Evolutionary conservation across 768 basidiomycete species (phyloP).

Genomic region (Psilocybe cyanescens): DNA sequence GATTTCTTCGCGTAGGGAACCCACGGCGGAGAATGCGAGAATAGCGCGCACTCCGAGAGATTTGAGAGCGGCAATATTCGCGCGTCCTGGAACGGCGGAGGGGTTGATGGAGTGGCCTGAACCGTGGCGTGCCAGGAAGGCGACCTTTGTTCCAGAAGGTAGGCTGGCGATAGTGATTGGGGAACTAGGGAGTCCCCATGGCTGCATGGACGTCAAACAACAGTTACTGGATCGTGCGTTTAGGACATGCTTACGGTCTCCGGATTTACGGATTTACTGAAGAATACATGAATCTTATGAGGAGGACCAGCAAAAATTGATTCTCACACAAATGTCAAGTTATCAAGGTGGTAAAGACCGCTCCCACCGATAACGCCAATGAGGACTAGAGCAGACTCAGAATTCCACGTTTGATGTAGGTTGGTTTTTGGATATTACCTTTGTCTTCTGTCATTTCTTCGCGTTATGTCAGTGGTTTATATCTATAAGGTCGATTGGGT

Average conservation of each 20-base stretch:
- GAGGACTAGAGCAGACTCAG: slow-evolving; percentile 49
- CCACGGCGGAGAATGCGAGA: slow-evolving; percentile 95
- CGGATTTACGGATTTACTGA: slow-evolving; percentile 75
- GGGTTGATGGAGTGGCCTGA: slow-evolving; percentile 78
- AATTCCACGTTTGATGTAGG: not conserved
- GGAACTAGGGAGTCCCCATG: slow-evolving; percentile 91
- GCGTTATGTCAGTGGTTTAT: not conserved
- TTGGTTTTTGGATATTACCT: not conserved
- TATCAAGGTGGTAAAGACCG: slow-evolving; percentile 92
- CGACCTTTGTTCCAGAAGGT: slow-evolving; percentile 77
- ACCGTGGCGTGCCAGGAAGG: slow-evolving; percentile 94
- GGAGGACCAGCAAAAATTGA: not conserved
- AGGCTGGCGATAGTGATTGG: slow-evolving; percentile 93
- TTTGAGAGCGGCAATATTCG: slow-evolving; percentile 96
- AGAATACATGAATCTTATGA: not conserved
- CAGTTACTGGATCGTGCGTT: not conserved
- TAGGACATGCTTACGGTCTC: slow-evolving; percentile 63
- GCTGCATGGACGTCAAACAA: slow-evolving; percentile 46
- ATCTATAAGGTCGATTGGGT: too few species aligned
- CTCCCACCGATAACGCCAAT: slow-evolving; percentile 93
- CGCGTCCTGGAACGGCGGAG: slow-evolving; percentile 79
- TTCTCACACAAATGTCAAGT: slow-evolving; percentile 82
- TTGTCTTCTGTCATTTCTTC: not conserved
- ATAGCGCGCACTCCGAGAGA: slow-evolving; percentile 87
- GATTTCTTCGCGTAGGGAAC: slow-evolving; percentile 93